phyloP scores from a whole-genome alignment of 228 moss, liverwort and hornwort genomes.

The Sphagnum magellanicum region DNA sequence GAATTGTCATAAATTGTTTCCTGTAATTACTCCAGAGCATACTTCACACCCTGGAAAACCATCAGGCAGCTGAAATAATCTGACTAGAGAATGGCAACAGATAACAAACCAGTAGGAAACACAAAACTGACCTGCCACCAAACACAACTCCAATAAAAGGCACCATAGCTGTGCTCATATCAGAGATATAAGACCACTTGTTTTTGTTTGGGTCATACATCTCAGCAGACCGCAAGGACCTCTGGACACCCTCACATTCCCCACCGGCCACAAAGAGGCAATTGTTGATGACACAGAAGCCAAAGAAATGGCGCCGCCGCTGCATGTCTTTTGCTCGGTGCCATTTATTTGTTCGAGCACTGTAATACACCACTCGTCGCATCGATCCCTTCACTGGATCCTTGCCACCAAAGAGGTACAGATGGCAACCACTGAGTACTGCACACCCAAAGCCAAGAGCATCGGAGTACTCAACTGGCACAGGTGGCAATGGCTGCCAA shows the following conservation, averaged over 20 bases:
- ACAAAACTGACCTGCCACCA: slow-evolving; percentile 62
- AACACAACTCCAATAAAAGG: slow-evolving; percentile 97
- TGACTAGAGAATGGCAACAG: no score
- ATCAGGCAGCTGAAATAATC: no score
- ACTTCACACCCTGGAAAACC: no score
- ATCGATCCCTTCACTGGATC: slow-evolving; percentile 91
- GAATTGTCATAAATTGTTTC: no score
- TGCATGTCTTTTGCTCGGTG: slow-evolving; percentile 95
- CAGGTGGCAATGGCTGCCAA: slow-evolving; percentile 97
- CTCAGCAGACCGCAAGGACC: slow-evolving; percentile 90
- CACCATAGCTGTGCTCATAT: slow-evolving; percentile 98
- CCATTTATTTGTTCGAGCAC: slow-evolving; percentile 99
- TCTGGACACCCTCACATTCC: slow-evolving; percentile 87
- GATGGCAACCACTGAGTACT: slow-evolving; percentile 92
- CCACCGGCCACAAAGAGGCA: slow-evolving; percentile 98
- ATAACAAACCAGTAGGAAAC: not conserved
- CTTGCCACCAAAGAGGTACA: slow-evolving; percentile 96
- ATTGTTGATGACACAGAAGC: slow-evolving; percentile 96
- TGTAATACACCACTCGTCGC: slow-evolving; percentile 95
- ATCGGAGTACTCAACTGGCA: slow-evolving; percentile 89
- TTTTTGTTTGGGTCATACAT: slow-evolving; percentile 96
- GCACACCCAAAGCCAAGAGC: slow-evolving; percentile 98
- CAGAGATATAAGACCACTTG: slow-evolving; percentile 90
- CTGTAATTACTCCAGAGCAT: no score
- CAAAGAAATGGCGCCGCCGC: slow-evolving; percentile 94